Evolutionary conservation across 2,329 filamentous ascomycete genomes (phyloP).

Genomic region (Xylariaceae sp.): DNA sequence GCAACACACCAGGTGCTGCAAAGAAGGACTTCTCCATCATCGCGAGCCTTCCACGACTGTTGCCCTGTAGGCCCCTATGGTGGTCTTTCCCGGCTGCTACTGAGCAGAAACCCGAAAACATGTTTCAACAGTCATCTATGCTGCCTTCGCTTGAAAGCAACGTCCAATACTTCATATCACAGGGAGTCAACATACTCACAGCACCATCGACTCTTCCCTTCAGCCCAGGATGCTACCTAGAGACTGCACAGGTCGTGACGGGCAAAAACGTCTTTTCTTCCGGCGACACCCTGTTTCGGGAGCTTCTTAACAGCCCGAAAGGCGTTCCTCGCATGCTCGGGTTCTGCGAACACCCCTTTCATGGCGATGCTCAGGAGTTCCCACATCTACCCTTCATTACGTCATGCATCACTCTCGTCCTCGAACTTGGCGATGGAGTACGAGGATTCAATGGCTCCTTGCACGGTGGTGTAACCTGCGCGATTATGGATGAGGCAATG

Average conservation of each 20-base stretch:
- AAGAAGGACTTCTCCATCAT: too few relatives aligned
- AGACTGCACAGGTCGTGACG: neutral
- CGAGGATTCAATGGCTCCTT: slow-evolving; percentile 26
- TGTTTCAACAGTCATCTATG: too few relatives aligned
- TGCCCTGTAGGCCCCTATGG: too few relatives aligned
- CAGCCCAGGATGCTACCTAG: neutral
- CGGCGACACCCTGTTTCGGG: slow-evolving; percentile 18
- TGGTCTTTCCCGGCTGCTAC: too few relatives aligned
- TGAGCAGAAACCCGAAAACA: too few relatives aligned
- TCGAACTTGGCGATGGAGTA: slow-evolving; percentile 23
- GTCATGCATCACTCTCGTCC: slow-evolving; percentile 17
- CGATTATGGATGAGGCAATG: slow-evolving; percentile 31
- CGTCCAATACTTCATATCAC: slow-evolving; percentile 1
- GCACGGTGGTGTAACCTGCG: slow-evolving; percentile 26
- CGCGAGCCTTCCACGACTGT: too few relatives aligned
- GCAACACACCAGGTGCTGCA: too few relatives aligned
- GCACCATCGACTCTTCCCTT: neutral
- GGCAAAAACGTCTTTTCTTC: neutral
- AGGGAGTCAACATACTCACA: neutral
- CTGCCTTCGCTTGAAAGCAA: too few relatives aligned
- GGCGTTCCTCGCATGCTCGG: slow-evolving; percentile 24
- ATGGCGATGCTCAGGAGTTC: neutral
- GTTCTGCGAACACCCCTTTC: slow-evolving; percentile 19
- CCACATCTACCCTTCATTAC: slow-evolving; percentile 13
- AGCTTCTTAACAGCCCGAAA: slow-evolving; percentile 10